A percentile compares a stretch with the other conserved stretches of the same genome.
These are phyloP conservation scores for Plantago coronopus DNA, from an alignment of 305 asterid species.

Conservation along the genomic window DNA sequence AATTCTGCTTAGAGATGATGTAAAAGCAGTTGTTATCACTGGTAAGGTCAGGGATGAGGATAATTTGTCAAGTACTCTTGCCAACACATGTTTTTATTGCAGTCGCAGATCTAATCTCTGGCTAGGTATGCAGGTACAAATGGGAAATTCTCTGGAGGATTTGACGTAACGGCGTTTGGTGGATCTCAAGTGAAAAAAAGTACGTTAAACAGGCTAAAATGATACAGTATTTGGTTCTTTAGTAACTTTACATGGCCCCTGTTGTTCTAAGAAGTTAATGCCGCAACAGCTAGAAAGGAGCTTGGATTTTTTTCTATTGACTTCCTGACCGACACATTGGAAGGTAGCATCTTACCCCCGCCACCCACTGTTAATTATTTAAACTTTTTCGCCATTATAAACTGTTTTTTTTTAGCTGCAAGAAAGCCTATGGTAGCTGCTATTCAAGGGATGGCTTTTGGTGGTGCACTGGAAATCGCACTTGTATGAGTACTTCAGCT, in stretches of 20 bases:
- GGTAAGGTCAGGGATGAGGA: slow-evolving; percentile 26
- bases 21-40: slow-evolving; percentile 45
- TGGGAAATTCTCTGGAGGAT: slow-evolving; percentile 52
- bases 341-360: slow-evolving; percentile 31
- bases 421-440: slow-evolving; percentile 68
- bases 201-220: slow-evolving; percentile 28
- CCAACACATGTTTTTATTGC: slow-evolving; percentile 9
- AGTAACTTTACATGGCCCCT: slow-evolving; percentile 5
- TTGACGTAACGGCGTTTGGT: slow-evolving; percentile 44
- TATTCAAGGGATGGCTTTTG: slow-evolving; percentile 58
- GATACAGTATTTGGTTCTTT: slow-evolving; percentile 14
- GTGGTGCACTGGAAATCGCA: slow-evolving; percentile 64
- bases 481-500: slow-evolving; percentile 37
- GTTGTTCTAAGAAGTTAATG: slow-evolving; percentile 21
- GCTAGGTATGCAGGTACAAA: slow-evolving; percentile 29
- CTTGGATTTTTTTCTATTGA: slow-evolving; percentile 44
- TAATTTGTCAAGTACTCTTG: not conserved
- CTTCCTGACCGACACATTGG: slow-evolving; percentile 41
- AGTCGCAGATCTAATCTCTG: slow-evolving; percentile 12
- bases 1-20: slow-evolving; percentile 39
- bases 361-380: not conserved
- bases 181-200: slow-evolving; percentile 31
- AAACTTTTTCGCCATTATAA: slow-evolving; percentile 6
- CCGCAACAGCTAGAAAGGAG: slow-evolving; percentile 37
- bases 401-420: slow-evolving; percentile 33